phyloP scores from a whole-genome alignment of 2,329 filamentous ascomycete genomes.

The Trichoderma oligosporum region DNA sequence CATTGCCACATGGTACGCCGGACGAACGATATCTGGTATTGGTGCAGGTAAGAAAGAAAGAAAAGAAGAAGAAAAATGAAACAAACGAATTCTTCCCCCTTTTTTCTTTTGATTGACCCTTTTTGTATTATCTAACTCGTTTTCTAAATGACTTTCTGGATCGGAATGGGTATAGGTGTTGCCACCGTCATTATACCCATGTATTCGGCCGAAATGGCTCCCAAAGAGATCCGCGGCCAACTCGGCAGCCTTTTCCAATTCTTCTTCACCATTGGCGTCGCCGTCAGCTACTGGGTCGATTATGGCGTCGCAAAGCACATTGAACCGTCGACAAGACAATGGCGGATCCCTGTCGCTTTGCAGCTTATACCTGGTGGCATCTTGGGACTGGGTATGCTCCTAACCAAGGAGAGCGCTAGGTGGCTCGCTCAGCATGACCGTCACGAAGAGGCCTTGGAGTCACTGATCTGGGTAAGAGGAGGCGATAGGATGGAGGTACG shows the following conservation, averaged over 20 bases:
- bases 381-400: constrained; percentile 46
- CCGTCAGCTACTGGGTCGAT: constrained; percentile 44
- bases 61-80: neutral
- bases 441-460: constrained; percentile 44
- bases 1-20: constrained; percentile 38
- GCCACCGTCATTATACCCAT: constrained; percentile 45
- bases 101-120: too few species aligned
- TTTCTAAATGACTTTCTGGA: too few species aligned
- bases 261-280: constrained; percentile 42
- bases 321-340: constrained; percentile 39
- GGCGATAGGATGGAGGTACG: constrained; percentile 31
- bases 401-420: constrained; percentile 45
- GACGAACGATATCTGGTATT: constrained; percentile 35
- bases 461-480: constrained; percentile 50
- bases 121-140: too few species aligned
- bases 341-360: constrained; percentile 47
- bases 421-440: constrained; percentile 46
- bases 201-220: constrained; percentile 44
- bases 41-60: constrained; percentile 33
- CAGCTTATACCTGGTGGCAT: constrained; percentile 47
- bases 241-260: constrained; percentile 45
- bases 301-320: constrained; percentile 44
- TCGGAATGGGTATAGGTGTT: too few species aligned
- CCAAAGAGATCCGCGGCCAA: constrained; percentile 43
- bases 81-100: neutral